phyloP scores from a whole-genome alignment of 1,139 yeast genomes.

The Petasospora rhodanensis region DNA sequence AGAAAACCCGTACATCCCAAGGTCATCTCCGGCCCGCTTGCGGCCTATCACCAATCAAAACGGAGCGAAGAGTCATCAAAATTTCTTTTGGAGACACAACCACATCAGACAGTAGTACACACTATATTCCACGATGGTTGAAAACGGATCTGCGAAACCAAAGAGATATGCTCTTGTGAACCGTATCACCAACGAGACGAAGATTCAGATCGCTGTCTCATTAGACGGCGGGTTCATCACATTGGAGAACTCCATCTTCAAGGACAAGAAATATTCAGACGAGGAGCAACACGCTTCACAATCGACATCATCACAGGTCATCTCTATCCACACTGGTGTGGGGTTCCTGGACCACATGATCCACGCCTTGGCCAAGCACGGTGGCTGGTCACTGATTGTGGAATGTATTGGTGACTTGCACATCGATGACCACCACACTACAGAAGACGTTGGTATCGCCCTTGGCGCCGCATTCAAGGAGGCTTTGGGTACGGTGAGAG shows the following conservation, averaged over 20 bases:
- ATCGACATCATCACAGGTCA: constrained; percentile 56
- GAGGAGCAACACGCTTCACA: constrained; percentile 47
- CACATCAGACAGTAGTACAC: too few relatives aligned
- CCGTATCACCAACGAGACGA: constrained; percentile 88
- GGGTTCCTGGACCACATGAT: constrained; percentile 97
- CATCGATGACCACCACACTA: constrained; percentile 95
- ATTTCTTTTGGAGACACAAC: too few relatives aligned
- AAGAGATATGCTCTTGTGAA: constrained; percentile 49
- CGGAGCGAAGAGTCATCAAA: too few relatives aligned
- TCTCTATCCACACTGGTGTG: constrained; percentile 82
- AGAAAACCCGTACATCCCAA: too few relatives aligned
- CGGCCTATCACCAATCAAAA: too few relatives aligned
- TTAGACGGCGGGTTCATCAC: constrained; percentile 78
- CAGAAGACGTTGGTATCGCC: constrained; percentile 93
- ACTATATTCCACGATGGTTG: background rate
- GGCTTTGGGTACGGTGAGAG: constrained; percentile 85
- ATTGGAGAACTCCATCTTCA: constrained; percentile 52
- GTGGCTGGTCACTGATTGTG: constrained; percentile 90
- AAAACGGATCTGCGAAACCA: constrained; percentile 6
- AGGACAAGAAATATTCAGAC: constrained; percentile 29
- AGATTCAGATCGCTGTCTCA: constrained; percentile 78
- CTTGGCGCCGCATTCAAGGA: constrained; percentile 84
- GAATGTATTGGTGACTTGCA: constrained; percentile 93
- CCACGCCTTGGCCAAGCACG: constrained; percentile 93
- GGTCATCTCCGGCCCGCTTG: too few relatives aligned